Evolutionary conservation across 1,139 yeast genomes (phyloP), one percentile per base, ranked within the genome.

Genomic region (Blastobotrys buckinghamii): DNA sequence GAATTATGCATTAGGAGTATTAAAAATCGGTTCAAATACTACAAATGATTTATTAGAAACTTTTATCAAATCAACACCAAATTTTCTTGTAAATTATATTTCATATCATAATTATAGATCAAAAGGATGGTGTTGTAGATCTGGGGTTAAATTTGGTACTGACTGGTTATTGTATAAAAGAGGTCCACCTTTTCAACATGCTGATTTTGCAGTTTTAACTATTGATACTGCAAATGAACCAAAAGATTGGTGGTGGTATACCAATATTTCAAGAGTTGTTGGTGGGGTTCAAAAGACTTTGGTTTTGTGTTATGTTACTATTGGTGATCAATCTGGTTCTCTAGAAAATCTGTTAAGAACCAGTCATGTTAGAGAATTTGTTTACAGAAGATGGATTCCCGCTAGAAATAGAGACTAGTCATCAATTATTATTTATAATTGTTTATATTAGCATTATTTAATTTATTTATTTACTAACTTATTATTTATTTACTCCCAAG

Each of bases 121-220:
- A 0, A 74, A 81, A 32, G 97, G 97, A 0, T 92, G 97, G 97
- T 90, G 97, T 71, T 95, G 83, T 2, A 74, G 95, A 52, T 79
- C 90, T 0, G 98, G 97, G 0, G 78, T 90, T 50, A 92, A 92
- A 63, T 92, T 92, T 66, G 96, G 97, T 1, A 78, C 87, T 20
- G 95, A 90, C 58, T 82, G 73, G 65, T 69, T 92, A 17, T 70
- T 92, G 7, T 92, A 92, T 64, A 80, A 83, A 50, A 74, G 92
- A 50, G 99, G 99, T 0, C 98, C 98, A 9, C 97, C 97, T 1
- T 89, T 90, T 63, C 79, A 84, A 42, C 99, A 92, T 64, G 97
- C 98, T 0, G 96, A 89, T 59, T 87, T 79, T 64, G 87, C 94
- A 3, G 62, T 72, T 16, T 64, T 77, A 57, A 72, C 85, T 0